Evolutionary conservation across 169 alveolate genomes (phyloP).

Genomic region (Plasmodium coatneyi): DNA sequence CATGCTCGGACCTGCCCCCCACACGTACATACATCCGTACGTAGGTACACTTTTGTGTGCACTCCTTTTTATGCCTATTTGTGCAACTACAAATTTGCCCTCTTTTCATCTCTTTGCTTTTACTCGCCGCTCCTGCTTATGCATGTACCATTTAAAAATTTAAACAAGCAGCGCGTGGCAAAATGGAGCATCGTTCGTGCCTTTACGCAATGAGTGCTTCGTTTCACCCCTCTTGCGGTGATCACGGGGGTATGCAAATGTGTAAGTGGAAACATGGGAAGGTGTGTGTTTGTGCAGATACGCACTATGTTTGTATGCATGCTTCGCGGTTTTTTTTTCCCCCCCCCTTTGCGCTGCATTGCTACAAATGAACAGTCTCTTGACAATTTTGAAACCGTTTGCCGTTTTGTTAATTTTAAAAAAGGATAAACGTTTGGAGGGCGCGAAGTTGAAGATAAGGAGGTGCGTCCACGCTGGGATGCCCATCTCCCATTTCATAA

Average conservation of each 20-base stretch:
- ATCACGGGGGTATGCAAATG: background rate
- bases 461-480: background rate
- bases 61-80: background rate
- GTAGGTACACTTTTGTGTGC: background rate
- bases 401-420: slow-evolving; percentile 4
- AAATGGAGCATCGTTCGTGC: background rate
- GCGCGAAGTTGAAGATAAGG: background rate
- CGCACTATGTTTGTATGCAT: background rate
- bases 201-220: background rate
- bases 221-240: background rate
- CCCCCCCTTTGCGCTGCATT: background rate
- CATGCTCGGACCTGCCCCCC: background rate
- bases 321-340: background rate
- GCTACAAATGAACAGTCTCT: background rate
- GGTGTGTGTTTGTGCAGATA: background rate
- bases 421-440: background rate
- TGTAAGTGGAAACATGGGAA: background rate
- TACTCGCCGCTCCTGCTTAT: background rate
- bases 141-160: background rate
- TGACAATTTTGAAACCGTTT: slow-evolving; percentile 6
- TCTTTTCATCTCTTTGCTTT: background rate
- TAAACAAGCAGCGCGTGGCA: background rate
- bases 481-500: background rate
- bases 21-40: background rate
- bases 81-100: background rate